Base-by-base conservation (phyloP, 768 basidiomycete genomes). In the button mushroom (Agaricus bisporus) region DNA sequence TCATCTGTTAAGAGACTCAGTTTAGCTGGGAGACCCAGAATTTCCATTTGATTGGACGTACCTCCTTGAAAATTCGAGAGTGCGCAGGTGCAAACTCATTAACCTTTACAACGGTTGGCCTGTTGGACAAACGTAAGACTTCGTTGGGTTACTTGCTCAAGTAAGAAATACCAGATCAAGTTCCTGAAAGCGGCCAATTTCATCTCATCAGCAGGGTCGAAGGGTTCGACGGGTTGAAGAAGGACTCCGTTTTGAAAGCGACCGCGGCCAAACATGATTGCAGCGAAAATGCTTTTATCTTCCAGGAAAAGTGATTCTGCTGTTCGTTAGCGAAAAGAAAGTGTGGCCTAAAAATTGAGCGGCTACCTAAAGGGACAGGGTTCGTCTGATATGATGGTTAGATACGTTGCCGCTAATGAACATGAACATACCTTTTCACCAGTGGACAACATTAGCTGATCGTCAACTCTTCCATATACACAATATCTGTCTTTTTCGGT, bases 1-100 rank as follows among this genome's bases (percentile, higher is more conserved):
- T 70, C 73, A 76, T 76, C 75, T 76, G 17, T 18, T 32, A 32
- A 15, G 17, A 32, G 36, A 14, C 26, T 11, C 9, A 22, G 6
- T 15, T 22, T 1, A 3, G 43, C 22, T 25, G n/a, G 41, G n/a
- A 55, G 17, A 12, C 14, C 4, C 10, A 46, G 8, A 38, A 47
- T 17, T 12, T 12, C 20, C 18, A 15, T 46, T 11, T 29, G 11
- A 7, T 7, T 32, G 32, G n/a, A 44, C 60, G 38, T 10, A 71
- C 73, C 68, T 74, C 74, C 56, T 73, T 75, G 64, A 76, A 75
- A 5, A 78, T 58, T 18, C 73, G 60, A 2, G 73, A 75, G 57
- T 75, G 73, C 29, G 35, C 28, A 18, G 55, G 55, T 5, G 37
- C 55, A 11, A 45, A 25, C 18, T 47, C 54, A 50, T 76, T 77